Evolutionary conservation across 2,329 filamentous ascomycete species (phyloP).

Genomic region (Xylaria sp.): DNA sequence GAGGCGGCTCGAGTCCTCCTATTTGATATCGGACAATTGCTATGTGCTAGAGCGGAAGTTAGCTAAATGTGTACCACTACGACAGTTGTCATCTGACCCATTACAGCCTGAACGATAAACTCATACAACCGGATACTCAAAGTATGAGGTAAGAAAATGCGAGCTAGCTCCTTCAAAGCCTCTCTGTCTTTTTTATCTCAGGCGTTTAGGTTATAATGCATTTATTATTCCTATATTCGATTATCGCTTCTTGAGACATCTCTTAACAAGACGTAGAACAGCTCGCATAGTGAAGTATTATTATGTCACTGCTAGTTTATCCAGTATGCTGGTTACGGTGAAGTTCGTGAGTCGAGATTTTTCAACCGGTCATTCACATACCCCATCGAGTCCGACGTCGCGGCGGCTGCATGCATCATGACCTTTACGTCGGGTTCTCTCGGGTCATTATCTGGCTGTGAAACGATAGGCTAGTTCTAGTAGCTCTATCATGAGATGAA

Average conservation of each 20-base stretch:
- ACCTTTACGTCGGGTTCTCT: slow-evolving; percentile 25
- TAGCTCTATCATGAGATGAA: neutral
- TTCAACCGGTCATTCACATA: slow-evolving; percentile 19
- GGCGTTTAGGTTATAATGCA: neutral
- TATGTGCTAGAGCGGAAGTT: slow-evolving; percentile 17
- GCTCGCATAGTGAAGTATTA: neutral
- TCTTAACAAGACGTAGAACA: neutral
- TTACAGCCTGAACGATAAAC: neutral
- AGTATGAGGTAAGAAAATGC: slow-evolving; percentile 18
- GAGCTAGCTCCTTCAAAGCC: neutral
- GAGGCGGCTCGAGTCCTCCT: slow-evolving; percentile 20
- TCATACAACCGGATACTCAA: neutral
- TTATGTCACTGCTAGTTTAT: slow-evolving; percentile 1
- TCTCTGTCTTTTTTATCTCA: neutral
- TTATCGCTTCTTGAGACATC: neutral
- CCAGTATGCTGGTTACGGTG: slow-evolving; percentile 8
- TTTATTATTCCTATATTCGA: neutral
- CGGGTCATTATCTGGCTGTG: slow-evolving; percentile 22
- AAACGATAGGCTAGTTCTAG: slow-evolving; percentile 3
- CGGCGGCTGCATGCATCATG: slow-evolving; percentile 33
- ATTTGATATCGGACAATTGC: slow-evolving; percentile 26
- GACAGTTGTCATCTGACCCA: slow-evolving; percentile 27
- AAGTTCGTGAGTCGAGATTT: slow-evolving; percentile 15
- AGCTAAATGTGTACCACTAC: slow-evolving; percentile 28
- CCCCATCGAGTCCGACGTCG: slow-evolving; percentile 26